Conservation (phyloP, 371 early-diverging fungal genomes). For the Apophysomyces sp. region DNA sequence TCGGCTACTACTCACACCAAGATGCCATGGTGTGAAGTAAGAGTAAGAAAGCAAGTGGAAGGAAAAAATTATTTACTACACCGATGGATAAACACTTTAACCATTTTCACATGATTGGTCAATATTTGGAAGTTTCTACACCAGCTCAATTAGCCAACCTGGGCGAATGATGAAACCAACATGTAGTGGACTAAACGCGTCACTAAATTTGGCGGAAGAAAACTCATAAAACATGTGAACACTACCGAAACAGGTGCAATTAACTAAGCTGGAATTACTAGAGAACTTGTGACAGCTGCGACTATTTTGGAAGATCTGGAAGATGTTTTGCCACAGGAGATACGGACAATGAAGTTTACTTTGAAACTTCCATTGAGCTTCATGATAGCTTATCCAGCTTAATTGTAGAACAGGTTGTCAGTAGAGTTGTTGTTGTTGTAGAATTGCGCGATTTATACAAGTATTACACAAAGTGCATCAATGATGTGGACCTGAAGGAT, state of each 20-base stretch:
- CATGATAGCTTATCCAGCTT: neutral
- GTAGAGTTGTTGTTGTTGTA: neutral
- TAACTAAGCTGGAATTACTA: no score
- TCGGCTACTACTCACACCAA: conserved; percentile 29
- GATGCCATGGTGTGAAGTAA: conserved; percentile 23
- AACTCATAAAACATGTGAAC: neutral
- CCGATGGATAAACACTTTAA: no score
- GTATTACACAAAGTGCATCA: neutral
- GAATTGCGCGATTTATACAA: neutral
- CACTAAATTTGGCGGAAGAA: neutral
- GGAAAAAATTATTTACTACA: neutral
- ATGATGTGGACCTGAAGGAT: neutral
- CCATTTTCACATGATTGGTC: no score
- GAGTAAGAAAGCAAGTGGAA: neutral
- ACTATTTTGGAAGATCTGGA: neutral
- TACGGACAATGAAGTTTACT: neutral
- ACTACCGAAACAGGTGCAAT: neutral
- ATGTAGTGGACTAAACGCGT: no score
- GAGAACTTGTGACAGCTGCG: neutral
- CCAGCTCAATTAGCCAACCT: no score
- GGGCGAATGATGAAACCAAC: no score
- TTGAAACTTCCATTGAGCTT: neutral
- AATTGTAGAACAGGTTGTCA: neutral
- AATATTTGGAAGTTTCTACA: no score
- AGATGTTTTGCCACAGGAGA: neutral